These are phyloP conservation scores for Aspergillus sclerotiicarbonarius DNA, from an alignment of 495 filamentous ascomycete genomes.

Conservation along the genomic window DNA sequence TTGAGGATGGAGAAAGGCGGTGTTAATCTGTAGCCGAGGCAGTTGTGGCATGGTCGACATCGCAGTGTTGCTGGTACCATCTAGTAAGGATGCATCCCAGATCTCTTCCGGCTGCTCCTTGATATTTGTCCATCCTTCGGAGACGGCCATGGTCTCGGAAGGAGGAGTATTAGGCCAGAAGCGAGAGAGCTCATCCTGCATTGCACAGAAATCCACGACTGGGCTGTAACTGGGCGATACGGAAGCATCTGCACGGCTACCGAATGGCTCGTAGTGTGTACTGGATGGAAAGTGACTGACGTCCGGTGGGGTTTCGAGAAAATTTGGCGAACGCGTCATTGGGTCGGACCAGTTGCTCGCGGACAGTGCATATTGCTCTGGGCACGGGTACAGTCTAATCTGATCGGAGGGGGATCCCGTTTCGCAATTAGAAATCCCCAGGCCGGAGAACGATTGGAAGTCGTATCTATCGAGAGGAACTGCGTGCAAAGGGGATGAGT, in stretches of 20 bases:
- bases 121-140: slow-evolving; percentile 12
- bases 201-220: slow-evolving; percentile 13
- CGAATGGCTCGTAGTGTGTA: slow-evolving; percentile 22
- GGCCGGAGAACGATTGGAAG: slow-evolving; percentile 19
- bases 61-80: background rate
- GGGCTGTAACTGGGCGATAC: slow-evolving; percentile 28
- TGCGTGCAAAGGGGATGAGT: slow-evolving; percentile 23
- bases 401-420: slow-evolving; percentile 20
- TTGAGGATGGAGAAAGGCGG: background rate
- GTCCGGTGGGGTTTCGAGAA: slow-evolving; percentile 21
- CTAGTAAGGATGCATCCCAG: slow-evolving; percentile 12
- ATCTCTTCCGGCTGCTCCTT: slow-evolving; percentile 17
- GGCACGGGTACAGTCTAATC: slow-evolving; percentile 12
- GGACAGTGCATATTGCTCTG: slow-evolving; percentile 13
- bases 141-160: slow-evolving; percentile 18
- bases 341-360: slow-evolving; percentile 22
- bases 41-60: slow-evolving; percentile 1
- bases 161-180: slow-evolving; percentile 27
- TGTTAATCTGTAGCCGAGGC: background rate
- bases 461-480: slow-evolving; percentile 15
- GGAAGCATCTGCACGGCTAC: slow-evolving; percentile 16
- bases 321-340: slow-evolving; percentile 13
- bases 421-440: slow-evolving; percentile 36
- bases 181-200: slow-evolving; percentile 10
- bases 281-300: slow-evolving; percentile 18